These are phyloP conservation scores for Rhodotorula sp. DNA, from an alignment of 1,284 basidiomycete genomes.

Conservation along the genomic window DNA sequence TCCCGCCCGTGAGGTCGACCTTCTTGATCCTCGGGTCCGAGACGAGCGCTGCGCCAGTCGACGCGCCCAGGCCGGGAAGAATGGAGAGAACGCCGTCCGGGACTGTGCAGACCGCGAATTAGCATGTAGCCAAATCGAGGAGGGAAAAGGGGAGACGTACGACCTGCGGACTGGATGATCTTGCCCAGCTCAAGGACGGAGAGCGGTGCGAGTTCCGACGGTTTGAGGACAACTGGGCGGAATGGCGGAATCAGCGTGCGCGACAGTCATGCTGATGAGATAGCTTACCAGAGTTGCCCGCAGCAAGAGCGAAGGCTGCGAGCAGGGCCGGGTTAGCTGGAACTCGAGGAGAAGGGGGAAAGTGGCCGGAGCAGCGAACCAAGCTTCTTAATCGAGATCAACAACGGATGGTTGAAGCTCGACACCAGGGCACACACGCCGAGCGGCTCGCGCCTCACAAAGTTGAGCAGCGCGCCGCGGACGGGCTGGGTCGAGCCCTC, in stretches of 20 bases:
- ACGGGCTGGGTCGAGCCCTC: conserved; percentile 72
- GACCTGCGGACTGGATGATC: conserved; percentile 65
- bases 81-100: conserved; percentile 72
- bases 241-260: background rate
- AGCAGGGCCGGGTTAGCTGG: background rate
- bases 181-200: conserved; percentile 72
- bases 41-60: conserved; percentile 65
- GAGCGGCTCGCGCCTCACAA: conserved; percentile 72
- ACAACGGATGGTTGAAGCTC: conserved; percentile 76
- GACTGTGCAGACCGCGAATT: conserved; percentile 55
- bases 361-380: background rate
- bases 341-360: fast-evolving
- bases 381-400: conserved; percentile 82
- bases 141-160: conserved; percentile 53
- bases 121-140: background rate
- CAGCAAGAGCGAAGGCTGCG: conserved; percentile 71
- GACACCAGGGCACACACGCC: conserved; percentile 83
- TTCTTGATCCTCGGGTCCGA: conserved; percentile 66
- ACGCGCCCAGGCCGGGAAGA: conserved; percentile 67
- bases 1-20: conserved; percentile 80
- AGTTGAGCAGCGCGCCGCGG: conserved; percentile 72
- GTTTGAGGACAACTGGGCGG: conserved; percentile 64
- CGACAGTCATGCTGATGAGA: background rate
- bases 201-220: conserved; percentile 75
- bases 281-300: conserved; percentile 61